Evolutionary conservation across 495 filamentous ascomycete genomes (phyloP).

Genomic region (Hypoxylon fragiforme): DNA sequence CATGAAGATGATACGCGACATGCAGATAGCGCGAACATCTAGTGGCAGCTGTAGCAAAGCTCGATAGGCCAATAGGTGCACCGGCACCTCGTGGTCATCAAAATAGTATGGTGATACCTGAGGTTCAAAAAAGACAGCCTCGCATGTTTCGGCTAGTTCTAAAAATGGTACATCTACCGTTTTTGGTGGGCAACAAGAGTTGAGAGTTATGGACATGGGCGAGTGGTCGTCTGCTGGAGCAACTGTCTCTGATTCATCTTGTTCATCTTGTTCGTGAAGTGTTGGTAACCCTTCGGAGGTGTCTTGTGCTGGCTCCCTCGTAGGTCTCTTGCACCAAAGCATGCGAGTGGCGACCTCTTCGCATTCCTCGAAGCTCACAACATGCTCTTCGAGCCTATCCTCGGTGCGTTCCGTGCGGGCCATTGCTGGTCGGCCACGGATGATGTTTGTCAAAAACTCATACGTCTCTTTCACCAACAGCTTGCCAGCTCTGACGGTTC

Average conservation of each 20-base stretch:
- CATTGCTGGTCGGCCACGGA: slow-evolving; percentile 27
- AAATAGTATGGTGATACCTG: slow-evolving; percentile 50
- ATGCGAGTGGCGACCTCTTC: slow-evolving; percentile 75
- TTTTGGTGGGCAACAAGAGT: slow-evolving; percentile 47
- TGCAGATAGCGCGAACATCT: slow-evolving; percentile 80
- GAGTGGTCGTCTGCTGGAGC: slow-evolving; percentile 34
- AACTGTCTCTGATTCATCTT: slow-evolving; percentile 47
- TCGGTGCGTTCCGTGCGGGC: slow-evolving; percentile 25
- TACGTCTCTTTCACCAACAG: slow-evolving; percentile 69
- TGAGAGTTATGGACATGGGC: slow-evolving; percentile 53
- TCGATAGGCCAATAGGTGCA: slow-evolving; percentile 74
- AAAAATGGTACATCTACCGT: slow-evolving; percentile 67
- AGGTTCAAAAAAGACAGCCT: slow-evolving; percentile 70
- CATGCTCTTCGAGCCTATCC: slow-evolving; percentile 34
- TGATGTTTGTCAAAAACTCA: slow-evolving; percentile 56
- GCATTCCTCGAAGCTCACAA: slow-evolving; percentile 70
- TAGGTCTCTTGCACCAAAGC: slow-evolving; percentile 68
- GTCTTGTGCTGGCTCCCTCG: slow-evolving; percentile 29
- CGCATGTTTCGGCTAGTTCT: slow-evolving; percentile 70
- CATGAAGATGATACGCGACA: slow-evolving; percentile 86
- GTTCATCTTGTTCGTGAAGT: slow-evolving; percentile 55
- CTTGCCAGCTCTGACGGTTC: slow-evolving; percentile 75
- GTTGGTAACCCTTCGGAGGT: slow-evolving; percentile 46
- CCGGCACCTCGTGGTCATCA: slow-evolving; percentile 83
- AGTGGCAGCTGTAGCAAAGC: slow-evolving; percentile 74